Base-by-base conservation (phyloP, 169 alveolate genomes). In the Perkinsus marinus region DNA sequence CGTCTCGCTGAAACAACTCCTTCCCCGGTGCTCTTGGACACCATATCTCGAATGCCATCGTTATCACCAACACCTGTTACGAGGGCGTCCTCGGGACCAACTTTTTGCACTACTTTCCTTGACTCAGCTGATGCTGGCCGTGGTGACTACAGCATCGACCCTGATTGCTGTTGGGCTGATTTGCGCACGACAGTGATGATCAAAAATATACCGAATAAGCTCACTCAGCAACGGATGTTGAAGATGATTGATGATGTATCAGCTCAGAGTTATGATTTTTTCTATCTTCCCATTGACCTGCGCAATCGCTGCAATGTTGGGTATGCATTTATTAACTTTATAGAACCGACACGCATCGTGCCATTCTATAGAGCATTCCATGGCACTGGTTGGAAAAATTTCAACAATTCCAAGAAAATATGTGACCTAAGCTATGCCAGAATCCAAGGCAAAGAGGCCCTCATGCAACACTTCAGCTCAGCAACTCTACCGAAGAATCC, bases 251-350 rank as follows among this genome's bases (percentile, higher is more conserved):
- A 94, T 68, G 91, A 93, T 39, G 93, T 93, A 39, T 94, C 91
- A 91, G 93, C 93, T 68, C 96, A 95, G 6, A 92, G 92, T 68
- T 96, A 95, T 90, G 97, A 95, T 93, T 95, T 96, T 89, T 91
- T 96, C 89, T 96, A 96, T 92, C 92, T 96, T 46, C 98, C 98
- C 22, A 95, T 95, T 89, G 98, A 96, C 91, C 68, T 91, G 90
- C 91, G 94, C 95, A 95, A 95, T 91, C 94, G 94, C 90, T 95
- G 97, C 93, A 96, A 96, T 90, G 95, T 93, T 68, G 98, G 98
- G 7, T 96, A 95, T 92, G 97, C 98, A 57, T 95, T 96, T 92
- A 95, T 96, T 69, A 96, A 96, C 94, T 94, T 96, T 93, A 92
- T 93, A 9, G 95, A 95, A 91, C 94, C 96, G 39, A 90, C 92